These are phyloP conservation scores for Gossypium longicalyx DNA, from an alignment of 345 rosid species.

Conservation along the genomic window DNA sequence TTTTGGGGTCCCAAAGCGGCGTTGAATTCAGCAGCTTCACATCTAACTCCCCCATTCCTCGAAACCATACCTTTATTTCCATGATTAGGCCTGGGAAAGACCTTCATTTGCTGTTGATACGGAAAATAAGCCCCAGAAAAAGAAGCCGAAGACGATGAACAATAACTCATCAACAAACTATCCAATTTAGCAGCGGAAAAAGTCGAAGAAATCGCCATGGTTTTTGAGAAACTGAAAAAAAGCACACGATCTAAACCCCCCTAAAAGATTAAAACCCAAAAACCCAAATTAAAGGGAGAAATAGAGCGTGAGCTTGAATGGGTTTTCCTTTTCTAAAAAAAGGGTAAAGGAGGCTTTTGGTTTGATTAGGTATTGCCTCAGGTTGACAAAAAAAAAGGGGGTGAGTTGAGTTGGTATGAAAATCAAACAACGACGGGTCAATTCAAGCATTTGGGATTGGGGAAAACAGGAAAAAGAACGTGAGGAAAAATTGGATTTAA, in stretches of 20 bases:
- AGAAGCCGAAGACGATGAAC: conserved; percentile 25
- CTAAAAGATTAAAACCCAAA: conserved; percentile 18
- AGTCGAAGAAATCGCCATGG: conserved; percentile 42
- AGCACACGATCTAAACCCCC: conserved; percentile 5
- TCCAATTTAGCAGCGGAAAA: conserved; percentile 42
- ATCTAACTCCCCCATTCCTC: conserved; percentile 30
- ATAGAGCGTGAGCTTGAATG: conserved; percentile 6
- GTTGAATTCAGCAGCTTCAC: conserved; percentile 33
- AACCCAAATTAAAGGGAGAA: conserved; percentile 5
- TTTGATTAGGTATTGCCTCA: background rate
- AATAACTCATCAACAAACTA: conserved; percentile 33
- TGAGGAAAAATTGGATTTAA: background rate
- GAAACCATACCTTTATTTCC: conserved; percentile 22
- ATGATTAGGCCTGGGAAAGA: conserved; percentile 22
- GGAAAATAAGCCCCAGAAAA: conserved; percentile 28
- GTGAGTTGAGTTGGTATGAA: background rate
- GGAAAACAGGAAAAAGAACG: conserved; percentile 8
- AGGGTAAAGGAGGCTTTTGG: background rate
- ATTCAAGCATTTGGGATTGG: background rate
- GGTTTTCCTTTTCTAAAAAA: background rate
- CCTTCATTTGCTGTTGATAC: conserved; percentile 26
- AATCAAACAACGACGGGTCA: background rate
- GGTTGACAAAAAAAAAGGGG: background rate
- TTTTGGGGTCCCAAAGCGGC: conserved; percentile 10
- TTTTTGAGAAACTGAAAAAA: background rate